Base-by-base conservation (phyloP, 768 basidiomycete genomes). In the Basidioascus undulatus region DNA sequence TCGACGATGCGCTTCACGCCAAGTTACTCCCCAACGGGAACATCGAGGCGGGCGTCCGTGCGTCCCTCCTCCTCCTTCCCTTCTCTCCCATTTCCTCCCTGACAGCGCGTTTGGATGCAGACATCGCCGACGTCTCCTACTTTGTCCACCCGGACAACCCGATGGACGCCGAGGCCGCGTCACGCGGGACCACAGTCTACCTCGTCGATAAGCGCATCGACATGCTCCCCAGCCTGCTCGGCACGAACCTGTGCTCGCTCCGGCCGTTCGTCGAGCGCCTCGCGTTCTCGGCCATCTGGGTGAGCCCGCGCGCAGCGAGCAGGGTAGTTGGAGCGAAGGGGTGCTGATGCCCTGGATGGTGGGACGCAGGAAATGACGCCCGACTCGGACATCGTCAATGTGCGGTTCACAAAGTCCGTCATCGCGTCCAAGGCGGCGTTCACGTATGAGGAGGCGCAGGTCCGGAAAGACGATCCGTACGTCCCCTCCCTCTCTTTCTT, bases 141-240 rank as follows among this genome's bases (percentile, higher is more conserved):
- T 98, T 98, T 49, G 89, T 98, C 1, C 72, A 68, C 40, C 65
- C 86, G 2, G 82, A 87, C 51, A 98, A 78, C 32, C 72, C 87
- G 0, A 96, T 98, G 84, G 89, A 98, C 49, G 74, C 62, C 33
- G 89, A 98, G 57, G 89, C 89, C 18, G 81, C 86, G n/a, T 69
- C 84, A 15, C 66, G 89, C 45, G 89, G 89, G 5, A 94, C 89
- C 5, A 96, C 89, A 0, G 89, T 98, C 1, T 98, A 96, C 56
- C 70, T 98, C 2, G 89, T 96, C 5, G 89, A 98, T 64, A 89
- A 87, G 58, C 80, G 89, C 26, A 84, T 98, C 38, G 92, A 96
- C 62, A 98, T 98, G 92, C 65, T 98, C 36, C 92, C 92, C 0
- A 64, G 74, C 3, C 65, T 98, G 8, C 65, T 98, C 6, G 92